phyloP scores from a whole-genome alignment of 2,329 filamentous ascomycete genomes.

The Pezizomycotina sp. region DNA sequence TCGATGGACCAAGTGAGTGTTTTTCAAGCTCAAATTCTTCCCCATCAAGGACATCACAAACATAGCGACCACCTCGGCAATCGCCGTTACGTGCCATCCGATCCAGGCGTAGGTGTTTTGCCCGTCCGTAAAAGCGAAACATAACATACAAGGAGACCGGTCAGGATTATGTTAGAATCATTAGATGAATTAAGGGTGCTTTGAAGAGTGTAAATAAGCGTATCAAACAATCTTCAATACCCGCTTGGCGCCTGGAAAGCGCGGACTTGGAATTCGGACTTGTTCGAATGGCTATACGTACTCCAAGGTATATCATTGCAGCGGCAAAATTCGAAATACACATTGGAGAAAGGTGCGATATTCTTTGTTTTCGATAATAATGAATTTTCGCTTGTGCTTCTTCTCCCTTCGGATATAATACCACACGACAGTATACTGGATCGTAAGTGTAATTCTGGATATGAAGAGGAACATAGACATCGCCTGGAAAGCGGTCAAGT shows the following conservation, averaged over 20 bases:
- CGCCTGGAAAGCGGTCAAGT: constrained; percentile 19
- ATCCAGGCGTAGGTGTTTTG: constrained; percentile 12
- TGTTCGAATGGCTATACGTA: too few species aligned
- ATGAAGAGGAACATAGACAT: constrained; percentile 31
- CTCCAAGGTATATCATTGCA: constrained; percentile 18
- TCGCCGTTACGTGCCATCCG: constrained; percentile 39
- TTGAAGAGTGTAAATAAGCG: too few species aligned
- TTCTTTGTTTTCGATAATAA: constrained; percentile 32
- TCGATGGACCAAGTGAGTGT: constrained; percentile 46
- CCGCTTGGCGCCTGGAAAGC: too few species aligned
- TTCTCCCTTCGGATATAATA: too few species aligned
- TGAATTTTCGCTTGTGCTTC: too few species aligned
- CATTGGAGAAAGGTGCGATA: constrained; percentile 24
- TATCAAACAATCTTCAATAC: too few species aligned
- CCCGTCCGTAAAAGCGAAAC: constrained; percentile 20
- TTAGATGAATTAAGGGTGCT: too few species aligned
- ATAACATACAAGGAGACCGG: too few species aligned
- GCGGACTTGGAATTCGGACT: too few species aligned
- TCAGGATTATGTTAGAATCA: too few species aligned
- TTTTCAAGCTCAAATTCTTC: constrained; percentile 42
- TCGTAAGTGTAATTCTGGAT: constrained; percentile 37
- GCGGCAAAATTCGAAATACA: constrained; percentile 12
- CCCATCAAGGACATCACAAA: constrained; percentile 40
- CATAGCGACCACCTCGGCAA: constrained; percentile 37
- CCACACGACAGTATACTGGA: constrained; percentile 38